Evolutionary conservation across 2,329 filamentous ascomycete species (phyloP), one percentile per base, ranked within the genome.

Genomic region (Penicillium griseofulvum): DNA sequence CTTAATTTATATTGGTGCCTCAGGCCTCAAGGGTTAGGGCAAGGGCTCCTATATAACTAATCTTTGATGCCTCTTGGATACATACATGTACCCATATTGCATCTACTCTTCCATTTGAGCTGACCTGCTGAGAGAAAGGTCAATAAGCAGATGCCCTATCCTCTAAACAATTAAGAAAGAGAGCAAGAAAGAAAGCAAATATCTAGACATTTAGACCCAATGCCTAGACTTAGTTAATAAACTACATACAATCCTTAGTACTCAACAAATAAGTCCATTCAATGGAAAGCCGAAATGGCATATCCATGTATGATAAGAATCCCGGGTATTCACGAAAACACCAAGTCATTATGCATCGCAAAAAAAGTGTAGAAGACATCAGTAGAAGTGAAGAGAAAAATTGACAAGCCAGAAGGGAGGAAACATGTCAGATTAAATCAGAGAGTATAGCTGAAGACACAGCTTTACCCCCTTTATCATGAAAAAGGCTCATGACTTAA

Each of bases 271-370:
- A 49, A 17, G 31, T 24, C 28, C 10, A 28, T 17, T n/a, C 26
- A 43, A 43, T 34, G 33, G 34, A 48, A 22, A 26, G 14, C 31
- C 16, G 26, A 29, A 16, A 16, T 37, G 39, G 28, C 10, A 38
- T 29, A 33, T 51, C 47, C 34, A 55, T 51, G 41, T 45, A 39
- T 50, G 47, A 44, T 34, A 42, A 45, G 39, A 45, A 33, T 26
- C 39, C 54, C 17, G 49, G 54, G 49, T 53, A 56, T 56, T 48
- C 50, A 56, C 49, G 26, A 22, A 34, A 51, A 53, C 49, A 46
- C 49, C 54, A 49, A 52, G 24, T 39, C 43, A 54, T 54, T 41
- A 53, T 53, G 44, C 44, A 53, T 42, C 41, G 41, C 48, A 46
- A 38, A 53, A 31, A 34, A 14, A 41, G 29, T 1, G 19, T 26